A percentile compares a stretch with the other conserved stretches of the same genome.
These are phyloP conservation scores for Plasmodium gaboni DNA, from an alignment of 169 alveolate genomes.

Conservation along the genomic window DNA sequence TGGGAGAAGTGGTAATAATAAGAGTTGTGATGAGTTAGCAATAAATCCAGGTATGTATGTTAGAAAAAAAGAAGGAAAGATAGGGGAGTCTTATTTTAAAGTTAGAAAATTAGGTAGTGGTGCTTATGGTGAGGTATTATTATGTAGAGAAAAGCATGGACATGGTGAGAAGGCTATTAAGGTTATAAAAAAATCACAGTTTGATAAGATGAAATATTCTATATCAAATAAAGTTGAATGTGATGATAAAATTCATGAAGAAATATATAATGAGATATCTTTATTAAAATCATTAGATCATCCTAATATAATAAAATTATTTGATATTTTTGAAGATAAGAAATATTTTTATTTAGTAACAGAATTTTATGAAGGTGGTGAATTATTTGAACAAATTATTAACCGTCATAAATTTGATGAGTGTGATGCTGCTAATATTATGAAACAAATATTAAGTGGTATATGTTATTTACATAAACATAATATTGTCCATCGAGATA, in stretches of 20 bases:
- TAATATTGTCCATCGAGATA: constrained; percentile 92
- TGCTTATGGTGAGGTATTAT: constrained; percentile 92
- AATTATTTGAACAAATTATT: constrained; percentile 92
- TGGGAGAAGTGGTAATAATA: not conserved
- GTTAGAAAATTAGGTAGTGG: constrained; percentile 93
- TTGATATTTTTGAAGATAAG: constrained; percentile 93
- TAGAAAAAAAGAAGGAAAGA: constrained; percentile 78
- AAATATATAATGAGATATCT: constrained; percentile 89
- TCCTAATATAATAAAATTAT: constrained; percentile 95
- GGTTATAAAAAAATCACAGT: constrained; percentile 85
- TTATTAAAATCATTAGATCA: constrained; percentile 93
- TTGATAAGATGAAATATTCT: constrained; percentile 21
- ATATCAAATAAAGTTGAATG: constrained; percentile 6
- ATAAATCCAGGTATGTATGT: constrained; percentile 78
- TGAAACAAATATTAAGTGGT: constrained; percentile 93
- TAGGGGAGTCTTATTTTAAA: constrained; percentile 87
- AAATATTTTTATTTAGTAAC: constrained; percentile 91
- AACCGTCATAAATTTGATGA: constrained; percentile 91
- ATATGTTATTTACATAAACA: constrained; percentile 94
- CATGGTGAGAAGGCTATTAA: constrained; percentile 90
- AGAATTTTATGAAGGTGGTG: constrained; percentile 95
- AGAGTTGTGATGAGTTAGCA: constrained; percentile 27
- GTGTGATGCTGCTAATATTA: constrained; percentile 91
- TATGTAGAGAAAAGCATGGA: constrained; percentile 86
- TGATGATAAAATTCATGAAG: constrained; percentile 65